These are phyloP conservation scores for Akanthomyces muscarius DNA, from an alignment of 2,329 filamentous ascomycete species.

Conservation along the genomic window DNA sequence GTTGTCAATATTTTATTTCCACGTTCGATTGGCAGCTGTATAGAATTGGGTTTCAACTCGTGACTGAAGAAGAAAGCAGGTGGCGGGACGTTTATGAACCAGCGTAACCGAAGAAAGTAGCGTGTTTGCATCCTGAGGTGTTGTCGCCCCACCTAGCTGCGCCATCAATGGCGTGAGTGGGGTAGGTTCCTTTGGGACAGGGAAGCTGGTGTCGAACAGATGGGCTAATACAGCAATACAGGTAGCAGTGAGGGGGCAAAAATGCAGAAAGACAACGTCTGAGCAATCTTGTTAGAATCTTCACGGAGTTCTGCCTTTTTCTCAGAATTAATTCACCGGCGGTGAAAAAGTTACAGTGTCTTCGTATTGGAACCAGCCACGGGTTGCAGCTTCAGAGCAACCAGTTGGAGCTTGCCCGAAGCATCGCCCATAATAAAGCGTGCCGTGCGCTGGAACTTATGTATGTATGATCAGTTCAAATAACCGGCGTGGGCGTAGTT, in stretches of 20 bases:
- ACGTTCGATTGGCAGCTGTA: not conserved
- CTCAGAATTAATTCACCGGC: not conserved
- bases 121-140: not conserved
- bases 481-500: no score
- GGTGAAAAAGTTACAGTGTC: not conserved
- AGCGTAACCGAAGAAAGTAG: not conserved
- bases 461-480: no score
- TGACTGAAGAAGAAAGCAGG: not conserved
- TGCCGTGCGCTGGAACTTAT: no score
- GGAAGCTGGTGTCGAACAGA: no score
- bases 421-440: not conserved
- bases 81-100: not conserved
- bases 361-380: not conserved
- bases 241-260: no score
- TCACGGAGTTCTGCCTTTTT: not conserved
- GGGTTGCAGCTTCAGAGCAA: not conserved
- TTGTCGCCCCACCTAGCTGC: constrained; percentile 3
- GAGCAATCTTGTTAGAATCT: no score
- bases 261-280: no score
- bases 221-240: no score
- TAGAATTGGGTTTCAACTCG: not conserved
- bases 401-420: not conserved
- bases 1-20: not conserved
- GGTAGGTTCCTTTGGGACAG: not conserved
- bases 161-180: not conserved